Percentiles rank a stretch among this genome's conserved stretches.
These are phyloP conservation scores for Paramecium caudatum DNA, from an alignment of 73 alveolate genomes.

Conservation along the genomic window DNA sequence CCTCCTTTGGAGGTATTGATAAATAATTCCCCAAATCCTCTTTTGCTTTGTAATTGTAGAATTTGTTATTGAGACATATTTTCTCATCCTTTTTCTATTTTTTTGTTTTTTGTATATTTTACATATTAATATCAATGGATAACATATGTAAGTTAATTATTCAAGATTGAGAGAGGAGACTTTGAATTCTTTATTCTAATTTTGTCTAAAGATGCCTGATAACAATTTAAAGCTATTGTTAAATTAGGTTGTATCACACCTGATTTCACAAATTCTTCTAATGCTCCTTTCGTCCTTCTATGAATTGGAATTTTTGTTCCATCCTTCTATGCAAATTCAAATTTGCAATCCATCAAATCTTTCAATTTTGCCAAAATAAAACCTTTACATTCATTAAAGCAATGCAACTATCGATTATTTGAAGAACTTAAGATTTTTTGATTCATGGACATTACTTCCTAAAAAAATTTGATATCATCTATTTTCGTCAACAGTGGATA, in stretches of 20 bases:
- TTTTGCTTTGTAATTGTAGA: constrained; percentile 8
- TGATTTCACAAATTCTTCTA: background rate
- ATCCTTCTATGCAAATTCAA: background rate
- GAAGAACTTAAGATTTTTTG: background rate
- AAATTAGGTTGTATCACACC: background rate
- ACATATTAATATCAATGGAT: constrained; percentile 12
- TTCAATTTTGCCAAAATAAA: background rate
- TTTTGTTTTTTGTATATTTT: background rate
- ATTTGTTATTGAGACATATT: background rate
- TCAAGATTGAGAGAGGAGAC: background rate
- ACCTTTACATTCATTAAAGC: constrained; percentile 20
- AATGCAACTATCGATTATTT: constrained; percentile 1
- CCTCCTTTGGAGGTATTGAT: background rate
- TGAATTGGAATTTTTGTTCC: constrained; percentile 5
- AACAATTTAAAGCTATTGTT: background rate
- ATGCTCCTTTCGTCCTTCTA: background rate
- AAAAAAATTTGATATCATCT: constrained; percentile 25
- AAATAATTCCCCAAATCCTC: background rate
- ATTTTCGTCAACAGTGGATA: background rate
- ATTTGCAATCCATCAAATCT: background rate
- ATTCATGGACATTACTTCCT: constrained; percentile 36
- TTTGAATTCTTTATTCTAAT: constrained; percentile 37
- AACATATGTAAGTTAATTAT: constrained; percentile 31
- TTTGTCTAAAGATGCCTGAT: background rate
- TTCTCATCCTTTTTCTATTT: background rate